phyloP scores from a whole-genome alignment of 225 moss, liverwort and hornwort species.

The Rhytidiadelphus loreus region DNA sequence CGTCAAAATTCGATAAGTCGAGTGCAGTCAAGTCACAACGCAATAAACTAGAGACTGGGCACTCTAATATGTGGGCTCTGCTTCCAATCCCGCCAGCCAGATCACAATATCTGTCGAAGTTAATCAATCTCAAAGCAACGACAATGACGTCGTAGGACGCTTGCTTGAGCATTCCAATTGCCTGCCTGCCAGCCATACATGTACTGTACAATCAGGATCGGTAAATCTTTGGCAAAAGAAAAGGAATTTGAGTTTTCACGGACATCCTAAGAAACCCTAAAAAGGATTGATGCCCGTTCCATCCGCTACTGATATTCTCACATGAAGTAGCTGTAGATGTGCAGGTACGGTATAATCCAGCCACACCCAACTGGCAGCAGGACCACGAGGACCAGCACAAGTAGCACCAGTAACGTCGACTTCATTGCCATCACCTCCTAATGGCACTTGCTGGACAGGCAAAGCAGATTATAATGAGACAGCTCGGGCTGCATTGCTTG shows the following conservation, averaged over 20 bases:
- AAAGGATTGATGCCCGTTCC: not conserved
- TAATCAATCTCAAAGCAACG: not conserved
- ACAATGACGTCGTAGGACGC: not conserved
- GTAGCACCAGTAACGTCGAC: not conserved
- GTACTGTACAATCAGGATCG: not conserved
- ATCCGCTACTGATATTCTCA: not conserved
- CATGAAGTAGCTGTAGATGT: not conserved
- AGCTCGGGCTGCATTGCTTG: not conserved
- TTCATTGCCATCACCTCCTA: not conserved
- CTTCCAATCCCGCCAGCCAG: not conserved
- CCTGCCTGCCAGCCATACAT: constrained; percentile 2
- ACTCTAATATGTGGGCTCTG: too few relatives aligned
- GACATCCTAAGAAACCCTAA: not conserved
- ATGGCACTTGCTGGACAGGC: not conserved
- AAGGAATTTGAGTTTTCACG: not conserved
- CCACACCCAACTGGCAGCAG: not conserved
- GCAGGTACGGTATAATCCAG: not conserved
- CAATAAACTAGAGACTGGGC: not conserved
- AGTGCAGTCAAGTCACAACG: not conserved
- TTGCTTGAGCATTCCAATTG: not conserved
- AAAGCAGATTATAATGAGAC: not conserved
- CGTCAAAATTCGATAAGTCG: not conserved
- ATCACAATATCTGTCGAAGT: not conserved
- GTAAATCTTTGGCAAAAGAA: not conserved
- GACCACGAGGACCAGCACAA: not conserved